Conservation (phyloP, 495 filamentous ascomycete species). For the Talaromyces trachyspermus region DNA sequence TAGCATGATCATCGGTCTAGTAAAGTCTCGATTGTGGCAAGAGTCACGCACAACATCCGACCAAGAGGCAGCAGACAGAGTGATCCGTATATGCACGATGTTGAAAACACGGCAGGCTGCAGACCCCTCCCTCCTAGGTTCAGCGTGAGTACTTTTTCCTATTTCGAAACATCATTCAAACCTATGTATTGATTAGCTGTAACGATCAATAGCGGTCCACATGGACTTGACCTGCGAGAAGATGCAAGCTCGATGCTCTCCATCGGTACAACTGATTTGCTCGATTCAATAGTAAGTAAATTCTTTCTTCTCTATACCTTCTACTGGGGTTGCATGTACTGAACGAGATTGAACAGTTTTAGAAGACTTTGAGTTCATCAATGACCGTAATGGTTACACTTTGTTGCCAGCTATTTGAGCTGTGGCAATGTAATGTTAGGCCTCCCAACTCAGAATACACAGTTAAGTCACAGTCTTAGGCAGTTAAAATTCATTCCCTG, state of each 20-base stretch:
- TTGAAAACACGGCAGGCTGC: neutral
- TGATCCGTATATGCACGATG: neutral
- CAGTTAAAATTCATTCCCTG: neutral
- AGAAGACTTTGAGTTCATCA: neutral
- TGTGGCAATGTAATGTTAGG: neutral
- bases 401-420: neutral
- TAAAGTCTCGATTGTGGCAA: constrained; percentile 1
- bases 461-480: neutral
- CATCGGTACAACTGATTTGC: neutral
- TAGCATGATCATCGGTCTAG: constrained; percentile 4
- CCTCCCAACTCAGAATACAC: neutral
- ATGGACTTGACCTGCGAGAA: neutral
- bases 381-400: constrained; percentile 3
- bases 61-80: constrained; percentile 4
- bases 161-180: neutral
- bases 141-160: constrained; percentile 1
- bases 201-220: neutral
- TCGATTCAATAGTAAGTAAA: constrained; percentile 5
- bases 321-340: neutral
- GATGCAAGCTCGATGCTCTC: constrained; percentile 1
- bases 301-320: neutral
- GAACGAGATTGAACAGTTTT: neutral
- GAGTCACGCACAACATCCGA: neutral
- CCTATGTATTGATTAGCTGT: neutral
- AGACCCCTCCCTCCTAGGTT: neutral